Conservation (phyloP, 768 basidiomycete species). For the Suillus ampliporus region DNA sequence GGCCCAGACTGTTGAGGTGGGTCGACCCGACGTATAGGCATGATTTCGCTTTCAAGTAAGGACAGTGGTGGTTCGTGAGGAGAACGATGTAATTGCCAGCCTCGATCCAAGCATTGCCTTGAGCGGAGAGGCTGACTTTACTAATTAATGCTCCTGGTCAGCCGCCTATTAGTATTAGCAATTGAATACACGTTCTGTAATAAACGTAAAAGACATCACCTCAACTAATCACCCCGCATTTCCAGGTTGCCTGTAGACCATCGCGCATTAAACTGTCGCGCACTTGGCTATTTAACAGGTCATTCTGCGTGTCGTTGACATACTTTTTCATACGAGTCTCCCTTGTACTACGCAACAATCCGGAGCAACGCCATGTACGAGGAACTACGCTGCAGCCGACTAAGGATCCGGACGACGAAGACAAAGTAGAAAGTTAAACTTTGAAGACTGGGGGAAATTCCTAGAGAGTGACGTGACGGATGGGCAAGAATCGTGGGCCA, state of each 20-base stretch:
- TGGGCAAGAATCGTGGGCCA: constrained; percentile 10
- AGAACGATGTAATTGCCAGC: neutral
- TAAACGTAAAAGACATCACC: constrained; percentile 8
- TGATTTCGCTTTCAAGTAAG: constrained; percentile 5
- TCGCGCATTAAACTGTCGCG: neutral
- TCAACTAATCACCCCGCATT: neutral
- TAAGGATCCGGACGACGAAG: neutral
- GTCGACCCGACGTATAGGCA: constrained; percentile 8
- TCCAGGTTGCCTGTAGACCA: neutral
- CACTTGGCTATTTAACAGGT: neutral
- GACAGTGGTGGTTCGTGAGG: constrained; percentile 10
- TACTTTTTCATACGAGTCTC: neutral
- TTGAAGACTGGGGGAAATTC: neutral
- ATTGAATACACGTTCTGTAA: constrained; percentile 3
- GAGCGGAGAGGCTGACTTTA: constrained; percentile 8
- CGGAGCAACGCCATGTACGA: neutral
- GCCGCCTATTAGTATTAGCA: constrained; percentile 3
- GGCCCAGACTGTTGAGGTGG: neutral
- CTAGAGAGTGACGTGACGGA: constrained; percentile 12
- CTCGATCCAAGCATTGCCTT: neutral
- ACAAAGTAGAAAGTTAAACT: neutral
- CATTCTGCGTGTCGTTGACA: neutral
- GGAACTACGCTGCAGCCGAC: neutral
- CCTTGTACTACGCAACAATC: neutral
- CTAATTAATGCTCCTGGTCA: constrained; percentile 2